phyloP scores from a whole-genome alignment of 345 rosid genomes.

The Lepidium didymum region DNA sequence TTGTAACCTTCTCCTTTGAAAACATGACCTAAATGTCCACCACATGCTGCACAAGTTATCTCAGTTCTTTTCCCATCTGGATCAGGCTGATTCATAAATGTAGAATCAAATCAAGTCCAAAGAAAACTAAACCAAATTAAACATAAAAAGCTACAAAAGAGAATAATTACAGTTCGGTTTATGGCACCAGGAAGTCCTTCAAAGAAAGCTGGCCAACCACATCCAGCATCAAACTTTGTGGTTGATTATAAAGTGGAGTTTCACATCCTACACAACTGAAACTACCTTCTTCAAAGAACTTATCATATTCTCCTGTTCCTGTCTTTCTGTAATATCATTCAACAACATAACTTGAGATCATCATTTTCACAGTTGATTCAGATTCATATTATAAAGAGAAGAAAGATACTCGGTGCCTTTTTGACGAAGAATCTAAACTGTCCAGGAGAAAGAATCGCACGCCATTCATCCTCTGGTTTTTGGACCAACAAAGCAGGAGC shows the following conservation, averaged over 20 bases:
- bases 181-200: conserved; percentile 87
- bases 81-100: conserved; percentile 41
- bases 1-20: conserved; percentile 76
- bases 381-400: too few species aligned
- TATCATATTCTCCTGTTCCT: conserved; percentile 68
- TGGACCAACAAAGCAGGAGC: conserved; percentile 40
- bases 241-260: conserved; percentile 76
- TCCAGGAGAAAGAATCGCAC: conserved; percentile 56
- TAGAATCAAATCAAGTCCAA: conserved; percentile 1
- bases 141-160: background rate
- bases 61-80: conserved; percentile 74
- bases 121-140: background rate
- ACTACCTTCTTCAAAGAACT: conserved; percentile 52
- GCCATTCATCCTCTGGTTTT: conserved; percentile 82
- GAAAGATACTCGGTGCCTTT: conserved; percentile 63
- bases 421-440: conserved; percentile 66
- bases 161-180: conserved; percentile 35
- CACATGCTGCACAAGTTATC: conserved; percentile 83
- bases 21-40: conserved; percentile 85
- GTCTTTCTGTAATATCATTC: conserved; percentile 34
- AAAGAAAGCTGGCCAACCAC: conserved; percentile 93
- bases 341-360: background rate
- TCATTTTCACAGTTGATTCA: too few species aligned
- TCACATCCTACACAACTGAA: conserved; percentile 70
- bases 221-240: conserved; percentile 69